A percentile compares a stretch with the other conserved stretches of the same genome.
These are phyloP conservation scores for Colletotrichum sublineola DNA, from an alignment of 2,329 filamentous ascomycete genomes.

Conservation along the genomic window DNA sequence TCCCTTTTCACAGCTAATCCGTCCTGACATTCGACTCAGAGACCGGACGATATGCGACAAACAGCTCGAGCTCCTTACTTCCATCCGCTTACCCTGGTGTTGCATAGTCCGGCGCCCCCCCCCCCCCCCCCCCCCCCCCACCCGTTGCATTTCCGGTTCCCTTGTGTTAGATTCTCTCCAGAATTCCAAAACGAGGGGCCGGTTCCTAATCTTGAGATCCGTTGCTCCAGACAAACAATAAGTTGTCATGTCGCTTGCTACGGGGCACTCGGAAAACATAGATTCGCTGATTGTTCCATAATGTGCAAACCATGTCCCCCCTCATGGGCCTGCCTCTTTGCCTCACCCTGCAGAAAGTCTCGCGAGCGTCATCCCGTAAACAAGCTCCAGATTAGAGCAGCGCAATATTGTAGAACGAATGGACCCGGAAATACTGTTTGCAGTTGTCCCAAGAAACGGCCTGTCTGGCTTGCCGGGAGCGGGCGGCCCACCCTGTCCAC, in stretches of 20 bases:
- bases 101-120: not conserved
- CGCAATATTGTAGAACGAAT: not conserved
- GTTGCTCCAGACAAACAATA: conserved; percentile 13
- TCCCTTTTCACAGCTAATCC: conserved; percentile 34
- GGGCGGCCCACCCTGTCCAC: conserved; percentile 25
- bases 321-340: not conserved
- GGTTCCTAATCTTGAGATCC: conserved; percentile 18
- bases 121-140: not conserved
- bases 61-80: conserved; percentile 25
- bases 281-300: not conserved
- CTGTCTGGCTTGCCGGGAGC: conserved; percentile 31
- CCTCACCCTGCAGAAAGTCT: not conserved
- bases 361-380: conserved; percentile 2
- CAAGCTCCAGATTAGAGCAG: conserved; percentile 23
- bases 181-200: conserved; percentile 3
- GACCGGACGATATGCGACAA: conserved; percentile 38
- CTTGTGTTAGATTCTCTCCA: not conserved
- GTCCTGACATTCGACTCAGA: conserved; percentile 36
- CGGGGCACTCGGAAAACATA: not conserved
- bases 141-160: conserved; percentile 4
- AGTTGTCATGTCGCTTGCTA: not conserved
- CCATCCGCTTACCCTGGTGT: not conserved
- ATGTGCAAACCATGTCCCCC: not conserved
- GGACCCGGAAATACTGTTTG: conserved; percentile 26
- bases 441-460: conserved; percentile 40